A percentile compares a stretch with the other conserved stretches of the same genome.
Conservation (phyloP, 192 early-diverging fungal genomes). For the Jimgerdemannia flammicorona region DNA sequence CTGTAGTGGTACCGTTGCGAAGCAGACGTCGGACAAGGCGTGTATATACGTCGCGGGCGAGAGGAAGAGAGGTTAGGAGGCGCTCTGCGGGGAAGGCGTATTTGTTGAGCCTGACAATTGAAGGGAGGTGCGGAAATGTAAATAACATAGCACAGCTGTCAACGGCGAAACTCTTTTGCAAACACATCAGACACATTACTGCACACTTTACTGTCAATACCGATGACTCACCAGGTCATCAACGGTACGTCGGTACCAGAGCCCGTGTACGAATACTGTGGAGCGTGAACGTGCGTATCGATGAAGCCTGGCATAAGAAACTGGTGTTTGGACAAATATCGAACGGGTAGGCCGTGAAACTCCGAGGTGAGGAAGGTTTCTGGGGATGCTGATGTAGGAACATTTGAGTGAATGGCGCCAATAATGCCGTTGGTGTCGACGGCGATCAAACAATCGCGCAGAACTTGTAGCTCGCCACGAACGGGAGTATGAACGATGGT, state of each 20-base stretch:
- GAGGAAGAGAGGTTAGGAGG: constrained; percentile 51
- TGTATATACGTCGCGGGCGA: constrained; percentile 57
- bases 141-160: too few species aligned
- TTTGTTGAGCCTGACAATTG: constrained; percentile 39
- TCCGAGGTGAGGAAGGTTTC: too few species aligned
- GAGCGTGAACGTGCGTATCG: constrained; percentile 82
- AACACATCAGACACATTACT: background rate
- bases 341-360: too few species aligned
- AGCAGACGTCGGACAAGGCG: constrained; percentile 52
- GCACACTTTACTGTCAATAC: background rate
- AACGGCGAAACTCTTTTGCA: background rate
- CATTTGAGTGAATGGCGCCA: too few species aligned
- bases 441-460: too few species aligned
- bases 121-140: too few species aligned
- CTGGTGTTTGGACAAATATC: constrained; percentile 19
- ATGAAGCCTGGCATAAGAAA: constrained; percentile 79
- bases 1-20: constrained; percentile 80
- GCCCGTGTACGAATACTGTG: constrained; percentile 79
- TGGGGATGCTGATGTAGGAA: too few species aligned
- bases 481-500: too few species aligned
- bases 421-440: too few species aligned
- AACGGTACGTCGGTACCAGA: constrained; percentile 78
- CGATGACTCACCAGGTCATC: constrained; percentile 52
- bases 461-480: too few species aligned
- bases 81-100: constrained; percentile 80